These are phyloP conservation scores for Wickerhamiella nectarea DNA, from an alignment of 805 yeast genomes.

Conservation along the genomic window DNA sequence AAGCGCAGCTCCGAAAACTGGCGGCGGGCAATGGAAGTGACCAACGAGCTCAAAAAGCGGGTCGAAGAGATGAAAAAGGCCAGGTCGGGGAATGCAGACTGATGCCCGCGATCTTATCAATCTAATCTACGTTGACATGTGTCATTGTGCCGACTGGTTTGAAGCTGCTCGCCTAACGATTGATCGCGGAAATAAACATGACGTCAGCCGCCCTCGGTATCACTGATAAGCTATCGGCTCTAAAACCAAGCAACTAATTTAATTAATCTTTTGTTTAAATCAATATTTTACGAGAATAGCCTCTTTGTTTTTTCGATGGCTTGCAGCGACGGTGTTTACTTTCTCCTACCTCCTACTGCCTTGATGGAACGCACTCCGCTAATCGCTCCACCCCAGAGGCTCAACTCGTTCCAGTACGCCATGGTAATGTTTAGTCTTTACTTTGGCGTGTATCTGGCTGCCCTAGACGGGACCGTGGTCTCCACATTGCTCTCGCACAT, in stretches of 20 bases:
- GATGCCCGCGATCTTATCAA: neutral
- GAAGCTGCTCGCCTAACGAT: no score
- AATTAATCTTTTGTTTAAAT: no score
- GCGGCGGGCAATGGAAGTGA: slow-evolving; percentile 83
- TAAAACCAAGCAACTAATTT: no score
- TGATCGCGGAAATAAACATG: no score
- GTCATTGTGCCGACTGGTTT: no score
- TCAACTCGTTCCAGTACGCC: neutral
- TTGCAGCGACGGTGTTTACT: no score
- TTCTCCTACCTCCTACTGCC: no score
- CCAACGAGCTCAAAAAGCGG: slow-evolving; percentile 70
- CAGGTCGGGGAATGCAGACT: neutral
- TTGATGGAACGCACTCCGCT: slow-evolving; percentile 2
- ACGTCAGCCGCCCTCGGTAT: no score
- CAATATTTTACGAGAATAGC: no score
- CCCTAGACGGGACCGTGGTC: slow-evolving; percentile 47
- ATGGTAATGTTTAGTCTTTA: slow-evolving; percentile 20
- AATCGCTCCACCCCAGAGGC: neutral
- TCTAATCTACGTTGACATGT: no score
- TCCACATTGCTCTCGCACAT: slow-evolving; percentile 45
- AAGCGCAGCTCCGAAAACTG: slow-evolving; percentile 37
- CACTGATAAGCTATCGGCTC: no score
- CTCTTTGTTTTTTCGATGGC: no score
- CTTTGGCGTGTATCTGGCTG: slow-evolving; percentile 33
- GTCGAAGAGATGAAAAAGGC: slow-evolving; percentile 67